Conservation (phyloP, 495 filamentous ascomycete genomes). For the Penicillium pulvis region DNA sequence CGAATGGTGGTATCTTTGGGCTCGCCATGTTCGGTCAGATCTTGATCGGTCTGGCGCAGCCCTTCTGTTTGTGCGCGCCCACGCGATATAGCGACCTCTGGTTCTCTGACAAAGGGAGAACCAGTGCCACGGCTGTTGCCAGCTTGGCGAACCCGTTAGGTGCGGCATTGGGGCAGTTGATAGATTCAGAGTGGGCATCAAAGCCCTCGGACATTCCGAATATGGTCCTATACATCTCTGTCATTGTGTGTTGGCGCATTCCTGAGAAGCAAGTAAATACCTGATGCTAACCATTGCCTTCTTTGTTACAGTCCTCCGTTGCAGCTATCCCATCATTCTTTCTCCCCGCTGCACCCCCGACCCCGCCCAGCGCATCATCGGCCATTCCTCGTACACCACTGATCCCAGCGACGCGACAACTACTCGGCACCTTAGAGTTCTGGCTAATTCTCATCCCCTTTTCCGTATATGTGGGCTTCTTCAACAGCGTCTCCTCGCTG, state of each 20-base stretch:
- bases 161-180: slow-evolving; percentile 82
- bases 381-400: slow-evolving; percentile 52
- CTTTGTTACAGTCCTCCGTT: slow-evolving; percentile 59
- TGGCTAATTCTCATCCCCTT: slow-evolving; percentile 78
- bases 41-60: slow-evolving; percentile 84
- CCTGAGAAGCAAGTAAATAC: neutral
- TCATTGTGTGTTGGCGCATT: slow-evolving; percentile 63
- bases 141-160: slow-evolving; percentile 87
- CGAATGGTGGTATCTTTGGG: slow-evolving; percentile 63
- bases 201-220: slow-evolving; percentile 64
- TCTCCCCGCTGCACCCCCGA: slow-evolving; percentile 77
- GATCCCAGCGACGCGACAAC: slow-evolving; percentile 41
- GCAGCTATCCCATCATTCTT: slow-evolving; percentile 80
- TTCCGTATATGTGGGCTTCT: slow-evolving; percentile 83
- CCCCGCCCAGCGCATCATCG: slow-evolving; percentile 62
- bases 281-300: slow-evolving; percentile 11
- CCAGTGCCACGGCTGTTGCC: slow-evolving; percentile 83
- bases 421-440: slow-evolving; percentile 65
- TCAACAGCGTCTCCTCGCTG: slow-evolving; percentile 87
- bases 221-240: slow-evolving; percentile 83
- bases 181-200: slow-evolving; percentile 75
- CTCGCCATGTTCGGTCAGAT: slow-evolving; percentile 95
- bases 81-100: slow-evolving; percentile 91
- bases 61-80: slow-evolving; percentile 88
- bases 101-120: slow-evolving; percentile 84